phyloP scores from a whole-genome alignment of 768 basidiomycete species.

The Coprinopsis strossmayeri region DNA sequence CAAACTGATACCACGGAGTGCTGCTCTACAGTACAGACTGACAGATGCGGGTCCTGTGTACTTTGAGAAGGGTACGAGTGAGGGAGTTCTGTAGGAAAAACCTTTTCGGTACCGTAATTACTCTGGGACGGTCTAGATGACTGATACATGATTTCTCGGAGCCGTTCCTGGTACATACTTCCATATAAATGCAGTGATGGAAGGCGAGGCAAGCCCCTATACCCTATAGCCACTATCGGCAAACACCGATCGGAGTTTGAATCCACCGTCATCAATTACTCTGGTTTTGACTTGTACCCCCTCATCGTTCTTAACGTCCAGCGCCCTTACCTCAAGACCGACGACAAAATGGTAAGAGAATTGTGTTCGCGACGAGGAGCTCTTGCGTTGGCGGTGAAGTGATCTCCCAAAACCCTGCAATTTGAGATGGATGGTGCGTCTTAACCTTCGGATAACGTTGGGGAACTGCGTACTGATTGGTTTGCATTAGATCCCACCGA shows the following conservation, averaged over 20 bases:
- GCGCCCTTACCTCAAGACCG: slow-evolving; percentile 32
- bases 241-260: slow-evolving; percentile 4
- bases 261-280: neutral
- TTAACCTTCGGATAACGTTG: slow-evolving; percentile 29
- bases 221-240: too few relatives aligned
- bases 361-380: slow-evolving; percentile 26
- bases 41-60: slow-evolving; percentile 59
- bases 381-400: slow-evolving; percentile 31
- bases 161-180: too few relatives aligned
- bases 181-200: too few relatives aligned
- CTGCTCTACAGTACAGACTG: slow-evolving; percentile 65
- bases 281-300: neutral
- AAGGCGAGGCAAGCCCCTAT: too few relatives aligned
- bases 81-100: slow-evolving; percentile 45
- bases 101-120: neutral
- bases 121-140: too few relatives aligned
- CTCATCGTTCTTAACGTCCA: slow-evolving; percentile 14
- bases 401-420: slow-evolving; percentile 18
- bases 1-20: slow-evolving; percentile 41
- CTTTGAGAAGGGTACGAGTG: slow-evolving; percentile 69
- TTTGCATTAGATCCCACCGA: slow-evolving; percentile 4
- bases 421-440: slow-evolving; percentile 50
- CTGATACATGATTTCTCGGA: too few relatives aligned
- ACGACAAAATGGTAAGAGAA: slow-evolving; percentile 48
- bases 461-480: neutral